Evolutionary conservation across 441 rosid species (phyloP).

Genomic region (Cnidoscolus chayamansa): DNA sequence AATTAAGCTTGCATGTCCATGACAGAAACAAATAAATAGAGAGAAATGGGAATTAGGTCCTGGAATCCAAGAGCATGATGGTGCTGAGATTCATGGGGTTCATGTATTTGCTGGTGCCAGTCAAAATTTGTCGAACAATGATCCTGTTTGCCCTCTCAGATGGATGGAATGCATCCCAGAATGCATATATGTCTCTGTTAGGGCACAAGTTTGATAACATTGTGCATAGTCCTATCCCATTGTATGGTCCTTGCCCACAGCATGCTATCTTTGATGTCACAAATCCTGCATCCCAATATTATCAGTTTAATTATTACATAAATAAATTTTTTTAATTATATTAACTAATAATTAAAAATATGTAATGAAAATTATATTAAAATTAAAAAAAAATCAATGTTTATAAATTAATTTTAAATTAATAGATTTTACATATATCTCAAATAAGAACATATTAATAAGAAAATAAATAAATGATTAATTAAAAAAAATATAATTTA

Average conservation of each 20-base stretch:
- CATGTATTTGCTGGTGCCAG: constrained; percentile 49
- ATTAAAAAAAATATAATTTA: no score
- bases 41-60: constrained; percentile 7
- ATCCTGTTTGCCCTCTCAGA: constrained; percentile 60
- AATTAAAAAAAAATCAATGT: no score
- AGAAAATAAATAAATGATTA: no score
- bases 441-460: no score
- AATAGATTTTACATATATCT: no score
- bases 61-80: constrained; percentile 51
- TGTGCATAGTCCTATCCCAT: constrained; percentile 71
- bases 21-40: background rate
- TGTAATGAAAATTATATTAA: no score
- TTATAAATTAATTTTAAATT: no score
- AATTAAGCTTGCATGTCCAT: constrained; percentile 3
- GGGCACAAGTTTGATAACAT: constrained; percentile 54
- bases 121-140: constrained; percentile 43
- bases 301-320: no score
- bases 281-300: constrained; percentile 41
- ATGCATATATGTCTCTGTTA: constrained; percentile 50
- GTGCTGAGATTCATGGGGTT: constrained; percentile 68
- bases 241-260: constrained; percentile 73
- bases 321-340: no score
- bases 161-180: constrained; percentile 82
- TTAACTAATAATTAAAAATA: no score
- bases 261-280: constrained; percentile 67